A percentile compares a stretch with the other conserved stretches of the same genome.
Evolutionary conservation across 208 protist species (phyloP).

Genomic region (Trypanosoma cruzi): DNA sequence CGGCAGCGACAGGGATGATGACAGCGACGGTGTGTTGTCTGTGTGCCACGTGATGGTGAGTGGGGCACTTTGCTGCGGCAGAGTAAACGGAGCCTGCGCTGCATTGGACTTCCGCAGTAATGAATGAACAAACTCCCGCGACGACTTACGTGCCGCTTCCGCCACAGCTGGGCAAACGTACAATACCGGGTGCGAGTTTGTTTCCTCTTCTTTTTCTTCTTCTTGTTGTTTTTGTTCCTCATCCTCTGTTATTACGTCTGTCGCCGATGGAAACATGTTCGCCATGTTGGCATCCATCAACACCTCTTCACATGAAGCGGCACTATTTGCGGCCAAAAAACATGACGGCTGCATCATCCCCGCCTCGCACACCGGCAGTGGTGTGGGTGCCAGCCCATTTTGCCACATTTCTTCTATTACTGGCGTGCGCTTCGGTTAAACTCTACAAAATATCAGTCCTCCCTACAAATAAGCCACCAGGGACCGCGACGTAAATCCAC

Average conservation of each 20-base stretch:
- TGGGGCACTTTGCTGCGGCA: not conserved
- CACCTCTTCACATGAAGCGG: not conserved
- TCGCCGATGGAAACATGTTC: not conserved
- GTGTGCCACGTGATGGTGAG: conserved; percentile 30
- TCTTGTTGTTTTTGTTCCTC: conserved; percentile 14
- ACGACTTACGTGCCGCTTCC: conserved; percentile 10
- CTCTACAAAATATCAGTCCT: not conserved
- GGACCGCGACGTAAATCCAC: not conserved
- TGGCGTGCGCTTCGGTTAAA: not conserved
- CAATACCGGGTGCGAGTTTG: conserved; percentile 1
- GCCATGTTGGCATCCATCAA: not conserved
- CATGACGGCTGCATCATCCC: too few species aligned
- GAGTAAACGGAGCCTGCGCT: not conserved
- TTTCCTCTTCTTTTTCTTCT: not conserved
- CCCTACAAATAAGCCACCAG: not conserved
- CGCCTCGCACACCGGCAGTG: not conserved
- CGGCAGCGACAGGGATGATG: not conserved
- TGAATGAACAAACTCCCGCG: conserved; percentile 16
- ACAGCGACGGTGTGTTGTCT: not conserved
- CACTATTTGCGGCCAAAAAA: too few species aligned
- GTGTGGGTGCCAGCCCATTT: not conserved
- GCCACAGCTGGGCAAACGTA: conserved; percentile 17
- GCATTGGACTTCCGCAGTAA: not conserved
- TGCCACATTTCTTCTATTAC: not conserved
- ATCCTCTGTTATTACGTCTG: not conserved